Evolutionary conservation across 2,329 filamentous ascomycete species (phyloP), one percentile per base, ranked within the genome.

Genomic region (Lanzia echinophila): DNA sequence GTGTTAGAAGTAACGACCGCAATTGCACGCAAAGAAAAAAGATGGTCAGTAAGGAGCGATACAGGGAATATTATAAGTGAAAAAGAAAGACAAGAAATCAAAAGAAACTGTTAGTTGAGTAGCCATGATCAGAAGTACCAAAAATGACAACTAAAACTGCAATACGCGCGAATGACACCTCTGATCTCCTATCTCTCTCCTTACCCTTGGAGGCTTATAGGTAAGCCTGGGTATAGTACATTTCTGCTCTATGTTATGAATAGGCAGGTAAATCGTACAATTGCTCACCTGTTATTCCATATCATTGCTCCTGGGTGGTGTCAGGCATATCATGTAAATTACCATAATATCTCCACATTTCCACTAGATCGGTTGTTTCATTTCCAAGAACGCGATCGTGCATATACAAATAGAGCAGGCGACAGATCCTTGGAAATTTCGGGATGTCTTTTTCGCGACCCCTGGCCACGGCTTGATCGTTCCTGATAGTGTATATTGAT

Each of bases 151-250:
- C 39, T 43, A 11, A n/a, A 33, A 43, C 31, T 33, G 17, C 22
- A 44, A 28, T 15, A 44, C 11, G n/a, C 22, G 19, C 20, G 32
- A 24, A 5, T 36, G 32, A 15, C 22, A 47, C 13, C 42, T 22
- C 24, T 53, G 43, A 53, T 41, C 50, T 28, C 38, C 20, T 28
- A 28, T 28, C 24, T 4, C 43, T 28, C 24, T 4, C 43, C 28
- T 24, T 22, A 53, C 19, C 44, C 44, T 33, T 53, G 44, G 20
- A 48, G 34, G 44, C 50, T 48, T 44, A 53, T 44, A 48, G 34
- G 22, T 32, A 41, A 28, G 22, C n/a, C 42, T 46, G 50, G 38
- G 13, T 36, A 24, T 46, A 24, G n/a, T 5, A 17, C 38, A 28
- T 7, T 17, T 46, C 24, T 17, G 17, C 12, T n/a, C 24, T 28